Evolutionary conservation across 2,329 filamentous ascomycete genomes (phyloP).

Genomic region (Rugonectria rugulosa): DNA sequence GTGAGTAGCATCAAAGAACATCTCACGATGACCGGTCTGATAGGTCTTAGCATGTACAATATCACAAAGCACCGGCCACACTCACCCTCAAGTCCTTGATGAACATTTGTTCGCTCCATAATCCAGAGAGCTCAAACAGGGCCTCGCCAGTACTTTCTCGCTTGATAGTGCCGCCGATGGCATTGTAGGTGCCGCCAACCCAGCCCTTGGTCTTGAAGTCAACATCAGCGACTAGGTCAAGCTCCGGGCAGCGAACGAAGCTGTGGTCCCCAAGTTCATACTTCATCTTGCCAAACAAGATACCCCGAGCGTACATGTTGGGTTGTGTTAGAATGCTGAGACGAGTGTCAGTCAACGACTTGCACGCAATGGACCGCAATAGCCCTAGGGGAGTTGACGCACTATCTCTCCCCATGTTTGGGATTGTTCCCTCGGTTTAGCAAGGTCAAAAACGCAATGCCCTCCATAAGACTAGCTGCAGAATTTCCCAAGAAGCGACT

Average conservation of each 20-base stretch:
- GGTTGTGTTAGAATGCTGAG: conserved; percentile 88
- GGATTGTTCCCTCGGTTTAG: conserved; percentile 76
- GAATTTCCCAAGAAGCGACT: conserved; percentile 98
- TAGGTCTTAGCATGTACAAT: conserved; percentile 2
- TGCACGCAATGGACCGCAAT: conserved; percentile 22
- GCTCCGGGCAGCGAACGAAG: conserved; percentile 88
- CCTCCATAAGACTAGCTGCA: conserved; percentile 97
- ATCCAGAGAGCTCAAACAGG: conserved; percentile 88
- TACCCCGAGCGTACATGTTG: conserved; percentile 98
- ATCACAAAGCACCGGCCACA: background rate
- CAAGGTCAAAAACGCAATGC: conserved; percentile 85
- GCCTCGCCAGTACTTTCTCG: conserved; percentile 86
- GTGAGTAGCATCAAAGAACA: conserved; percentile 86
- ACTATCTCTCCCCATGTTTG: conserved; percentile 85
- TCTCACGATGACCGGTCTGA: conserved; percentile 86
- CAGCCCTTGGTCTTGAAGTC: conserved; percentile 99
- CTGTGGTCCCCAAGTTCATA: conserved; percentile 98
- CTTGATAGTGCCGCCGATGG: conserved; percentile 90
- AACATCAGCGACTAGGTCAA: conserved; percentile 85
- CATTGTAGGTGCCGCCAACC: conserved; percentile 95
- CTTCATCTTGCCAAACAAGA: conserved; percentile 99
- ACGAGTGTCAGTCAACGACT: conserved; percentile 14
- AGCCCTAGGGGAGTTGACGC: conserved; percentile 46
- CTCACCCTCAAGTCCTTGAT: conserved; percentile 82
- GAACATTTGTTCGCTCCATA: conserved; percentile 95